Conservation (phyloP, 2,329 filamentous ascomycete genomes). For the Sarocladium kiliense region DNA sequence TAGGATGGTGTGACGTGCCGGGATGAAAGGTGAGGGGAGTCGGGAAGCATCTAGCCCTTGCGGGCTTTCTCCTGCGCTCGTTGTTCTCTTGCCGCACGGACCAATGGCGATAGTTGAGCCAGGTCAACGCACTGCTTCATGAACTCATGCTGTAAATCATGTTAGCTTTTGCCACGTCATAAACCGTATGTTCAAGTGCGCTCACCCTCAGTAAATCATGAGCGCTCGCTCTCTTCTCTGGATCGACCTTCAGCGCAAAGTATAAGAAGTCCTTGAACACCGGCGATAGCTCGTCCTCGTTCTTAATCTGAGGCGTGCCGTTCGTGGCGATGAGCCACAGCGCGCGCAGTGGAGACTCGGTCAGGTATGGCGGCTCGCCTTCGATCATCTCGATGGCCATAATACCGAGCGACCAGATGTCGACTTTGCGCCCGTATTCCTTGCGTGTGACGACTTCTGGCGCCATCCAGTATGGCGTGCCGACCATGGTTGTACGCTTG, state of each 20-base stretch:
- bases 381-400: conserved; percentile 99
- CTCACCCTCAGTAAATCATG: conserved; percentile 88
- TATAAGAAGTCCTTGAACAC: conserved; percentile 89
- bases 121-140: conserved; percentile 73
- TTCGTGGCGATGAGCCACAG: conserved; percentile 96
- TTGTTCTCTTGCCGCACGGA: conserved; percentile 78
- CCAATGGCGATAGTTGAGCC: conserved; percentile 75
- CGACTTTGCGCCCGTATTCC: conserved; percentile 96
- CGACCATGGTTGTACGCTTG: conserved; percentile 98
- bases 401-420: conserved; percentile 97
- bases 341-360: conserved; percentile 86
- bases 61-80: conserved; percentile 76
- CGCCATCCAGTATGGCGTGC: conserved; percentile 99
- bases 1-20: neutral
- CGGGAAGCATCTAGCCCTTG: neutral
- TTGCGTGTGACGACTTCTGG: conserved; percentile 96
- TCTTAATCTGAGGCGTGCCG: conserved; percentile 91
- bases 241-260: conserved; percentile 92
- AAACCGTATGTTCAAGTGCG: conserved; percentile 13
- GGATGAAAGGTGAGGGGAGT: neutral
- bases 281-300: conserved; percentile 73
- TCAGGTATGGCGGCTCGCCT: conserved; percentile 94
- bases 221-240: conserved; percentile 92
- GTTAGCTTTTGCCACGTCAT: conserved; percentile 16
- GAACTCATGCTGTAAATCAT: conserved; percentile 61